These are phyloP conservation scores for Geranomyces michiganensis DNA, from an alignment of 192 early-diverging fungal species.

Conservation along the genomic window DNA sequence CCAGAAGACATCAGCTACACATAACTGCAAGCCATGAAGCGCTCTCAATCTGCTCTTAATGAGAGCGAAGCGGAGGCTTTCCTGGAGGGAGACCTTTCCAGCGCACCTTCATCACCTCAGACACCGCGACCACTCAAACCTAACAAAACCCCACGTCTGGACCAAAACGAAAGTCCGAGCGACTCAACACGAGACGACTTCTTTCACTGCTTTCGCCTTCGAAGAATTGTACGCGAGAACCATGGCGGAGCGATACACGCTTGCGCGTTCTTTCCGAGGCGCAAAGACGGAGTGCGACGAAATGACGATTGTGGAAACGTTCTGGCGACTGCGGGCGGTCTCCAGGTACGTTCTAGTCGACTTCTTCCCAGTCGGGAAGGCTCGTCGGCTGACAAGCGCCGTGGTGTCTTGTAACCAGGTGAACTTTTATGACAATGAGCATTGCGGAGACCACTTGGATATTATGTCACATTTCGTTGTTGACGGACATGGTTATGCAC, in stretches of 20 bases:
- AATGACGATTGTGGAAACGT: slow-evolving; percentile 25
- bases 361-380: not conserved
- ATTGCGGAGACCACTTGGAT: slow-evolving; percentile 91
- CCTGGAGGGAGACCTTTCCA: too few species aligned
- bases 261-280: slow-evolving; percentile 60
- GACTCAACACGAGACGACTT: slow-evolving; percentile 37
- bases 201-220: slow-evolving; percentile 75
- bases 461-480: slow-evolving; percentile 90
- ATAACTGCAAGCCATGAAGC: too few species aligned
- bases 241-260: slow-evolving; percentile 77
- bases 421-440: slow-evolving; percentile 91
- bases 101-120: too few species aligned
- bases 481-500: slow-evolving; percentile 29
- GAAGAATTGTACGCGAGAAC: slow-evolving; percentile 89
- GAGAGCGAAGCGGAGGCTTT: too few species aligned
- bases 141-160: not conserved
- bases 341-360: too few species aligned
- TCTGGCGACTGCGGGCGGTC: slow-evolving; percentile 31
- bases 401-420: slow-evolving; percentile 50
- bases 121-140: too few species aligned
- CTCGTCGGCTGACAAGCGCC: not conserved
- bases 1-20: too few species aligned
- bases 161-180: not conserved
- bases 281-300: not conserved
- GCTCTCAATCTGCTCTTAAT: too few species aligned